Evolutionary conservation across 2,329 filamentous ascomycete species (phyloP), one percentile per base, ranked within the genome.

Genomic region (Domatiomyces catenatus): DNA sequence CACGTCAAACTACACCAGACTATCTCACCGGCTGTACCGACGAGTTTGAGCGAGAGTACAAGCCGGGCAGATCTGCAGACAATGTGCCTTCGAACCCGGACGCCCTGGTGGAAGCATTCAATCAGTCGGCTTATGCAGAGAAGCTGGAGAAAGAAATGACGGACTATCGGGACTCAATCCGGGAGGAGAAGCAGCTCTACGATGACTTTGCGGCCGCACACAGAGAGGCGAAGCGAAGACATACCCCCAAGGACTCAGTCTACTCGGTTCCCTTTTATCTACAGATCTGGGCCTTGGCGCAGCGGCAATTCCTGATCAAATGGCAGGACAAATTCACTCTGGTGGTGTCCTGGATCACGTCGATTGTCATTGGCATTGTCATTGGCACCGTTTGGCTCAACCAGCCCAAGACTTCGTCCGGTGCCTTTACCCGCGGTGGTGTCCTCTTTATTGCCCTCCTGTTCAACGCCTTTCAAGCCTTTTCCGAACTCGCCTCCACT

Each of bases 281-380:
- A 1, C 88, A 94, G 63, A 75, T 92, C 19, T 89, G 82, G 82
- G 84, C 84, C 0, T 68, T 92, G 54, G 84, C 89, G 75, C 83
- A 86, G 64, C 79, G 87, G 4, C 86, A 93, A 64, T 92, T 88
- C 64, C 72, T 83, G 48, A 80, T 93, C 60, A 92, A 92, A 69
- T 82, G 86, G 71, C 86, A 93, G 65, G 86, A 94, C 64, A 83
- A 82, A 52, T 83, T 89, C 61, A 80, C 81, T n/a, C 72, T 93
- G 5, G 69, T 73, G 12, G 77, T 92, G 26, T 81, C 81, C 1
- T 92, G 84, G 84, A 66, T 75, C 42, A 81, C 78, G 0, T 76
- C 75, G 6, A 80, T 89, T 58, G 70, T 86, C 58, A 81, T 90
- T 57, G 86, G 0, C 66, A 86, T 87, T 62, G 84, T 88, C 59